Evolutionary conservation across 495 filamentous ascomycete genomes (phyloP).

Genomic region (Cenococcum geophilum): DNA sequence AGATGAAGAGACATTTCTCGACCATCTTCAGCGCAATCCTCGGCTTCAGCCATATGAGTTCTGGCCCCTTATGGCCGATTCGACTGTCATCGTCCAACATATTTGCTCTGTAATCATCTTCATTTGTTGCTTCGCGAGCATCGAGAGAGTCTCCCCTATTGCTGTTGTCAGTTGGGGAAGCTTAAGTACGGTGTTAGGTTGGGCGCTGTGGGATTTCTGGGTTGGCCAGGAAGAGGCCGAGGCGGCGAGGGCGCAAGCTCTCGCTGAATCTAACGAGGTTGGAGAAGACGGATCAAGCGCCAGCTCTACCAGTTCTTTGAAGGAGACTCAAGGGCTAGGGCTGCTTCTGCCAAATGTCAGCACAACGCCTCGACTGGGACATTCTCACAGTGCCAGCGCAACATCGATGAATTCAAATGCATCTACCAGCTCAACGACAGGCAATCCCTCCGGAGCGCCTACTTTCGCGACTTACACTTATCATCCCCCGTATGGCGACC

Average conservation of each 20-base stretch:
- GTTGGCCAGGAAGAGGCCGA: slow-evolving; percentile 49
- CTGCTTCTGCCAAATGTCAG: slow-evolving; percentile 2
- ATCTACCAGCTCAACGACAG: slow-evolving; percentile 13
- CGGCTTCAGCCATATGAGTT: slow-evolving; percentile 94
- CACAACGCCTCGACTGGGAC: background rate
- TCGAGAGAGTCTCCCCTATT: slow-evolving; percentile 78
- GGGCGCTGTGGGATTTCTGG: slow-evolving; percentile 90
- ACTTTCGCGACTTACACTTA: slow-evolving; percentile 16
- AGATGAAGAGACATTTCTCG: slow-evolving; percentile 90
- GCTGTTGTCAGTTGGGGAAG: slow-evolving; percentile 80
- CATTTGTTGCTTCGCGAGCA: slow-evolving; percentile 85
- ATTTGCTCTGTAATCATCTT: slow-evolving; percentile 92
- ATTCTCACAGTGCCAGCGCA: slow-evolving; percentile 23
- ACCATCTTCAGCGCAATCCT: slow-evolving; percentile 92
- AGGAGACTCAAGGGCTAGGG: slow-evolving; percentile 20
- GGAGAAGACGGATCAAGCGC: slow-evolving; percentile 17
- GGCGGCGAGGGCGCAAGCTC: slow-evolving; percentile 30
- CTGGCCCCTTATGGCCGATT: slow-evolving; percentile 92
- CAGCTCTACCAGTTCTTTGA: slow-evolving; percentile 13
- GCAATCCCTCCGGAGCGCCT: slow-evolving; percentile 1
- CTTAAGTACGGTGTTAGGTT: slow-evolving; percentile 76
- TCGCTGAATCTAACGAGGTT: background rate
- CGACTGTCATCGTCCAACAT: slow-evolving; percentile 94
- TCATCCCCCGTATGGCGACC: slow-evolving; percentile 31
- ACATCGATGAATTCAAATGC: slow-evolving; percentile 20